Conservation (phyloP, 108 stramenopile genomes). For the Pseudonitzschia multiseries region DNA sequence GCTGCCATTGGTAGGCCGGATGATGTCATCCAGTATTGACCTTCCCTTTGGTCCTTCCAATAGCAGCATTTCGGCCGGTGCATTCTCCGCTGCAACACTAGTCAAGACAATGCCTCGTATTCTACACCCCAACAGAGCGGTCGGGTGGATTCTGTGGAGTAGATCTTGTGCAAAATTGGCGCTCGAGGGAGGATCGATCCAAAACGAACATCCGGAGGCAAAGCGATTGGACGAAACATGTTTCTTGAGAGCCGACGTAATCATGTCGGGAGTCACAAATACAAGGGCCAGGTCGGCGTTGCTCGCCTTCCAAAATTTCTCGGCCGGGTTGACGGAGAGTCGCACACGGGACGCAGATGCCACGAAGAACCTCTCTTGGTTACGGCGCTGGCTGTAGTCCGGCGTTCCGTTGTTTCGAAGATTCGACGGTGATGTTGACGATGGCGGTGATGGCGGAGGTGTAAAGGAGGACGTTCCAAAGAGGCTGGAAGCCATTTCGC, state of each 20-base stretch:
- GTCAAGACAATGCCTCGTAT: conserved; percentile 34
- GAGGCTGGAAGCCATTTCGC: conserved; percentile 20
- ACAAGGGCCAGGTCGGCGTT: conserved; percentile 21
- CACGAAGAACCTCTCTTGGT: conserved; percentile 27
- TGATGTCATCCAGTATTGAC: conserved; percentile 19
- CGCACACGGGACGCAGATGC: conserved; percentile 29
- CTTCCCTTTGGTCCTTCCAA: conserved; percentile 29
- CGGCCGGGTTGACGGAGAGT: conserved; percentile 20
- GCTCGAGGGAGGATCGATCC: conserved; percentile 21
- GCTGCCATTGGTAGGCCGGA: conserved; percentile 39
- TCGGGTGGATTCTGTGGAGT: conserved; percentile 27
- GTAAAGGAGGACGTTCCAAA: conserved; percentile 12
- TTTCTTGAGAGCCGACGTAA: conserved; percentile 18
- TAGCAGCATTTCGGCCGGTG: conserved; percentile 47
- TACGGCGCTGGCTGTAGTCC: background rate
- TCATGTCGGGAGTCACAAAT: conserved; percentile 30
- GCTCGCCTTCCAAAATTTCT: conserved; percentile 8
- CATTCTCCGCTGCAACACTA: conserved; percentile 27
- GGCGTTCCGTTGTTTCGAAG: no score
- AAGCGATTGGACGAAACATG: conserved; percentile 20
- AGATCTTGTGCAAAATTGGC: conserved; percentile 23
- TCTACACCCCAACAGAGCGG: background rate
- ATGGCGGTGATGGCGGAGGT: background rate
- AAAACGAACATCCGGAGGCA: conserved; percentile 37
- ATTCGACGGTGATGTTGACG: background rate